Conservation (phyloP, 352 stramenopile species). For the Pythium angustatum region DNA sequence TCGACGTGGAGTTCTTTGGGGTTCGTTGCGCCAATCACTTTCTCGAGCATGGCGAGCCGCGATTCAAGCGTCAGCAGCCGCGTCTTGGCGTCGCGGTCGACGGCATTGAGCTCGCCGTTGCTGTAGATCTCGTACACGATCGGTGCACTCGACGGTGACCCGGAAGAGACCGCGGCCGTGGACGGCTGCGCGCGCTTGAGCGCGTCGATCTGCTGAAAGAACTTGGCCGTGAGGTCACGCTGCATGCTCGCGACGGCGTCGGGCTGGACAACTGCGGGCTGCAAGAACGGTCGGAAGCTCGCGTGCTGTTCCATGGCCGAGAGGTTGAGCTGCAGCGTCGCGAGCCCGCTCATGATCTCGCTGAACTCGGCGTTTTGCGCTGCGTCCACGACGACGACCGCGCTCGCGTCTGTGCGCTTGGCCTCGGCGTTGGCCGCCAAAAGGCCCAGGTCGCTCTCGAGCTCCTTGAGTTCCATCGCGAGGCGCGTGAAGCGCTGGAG, state of each 20-base stretch:
- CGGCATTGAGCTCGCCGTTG: constrained; percentile 68
- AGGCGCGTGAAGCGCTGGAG: constrained; percentile 71
- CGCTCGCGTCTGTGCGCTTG: constrained; percentile 34
- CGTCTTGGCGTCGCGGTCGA: constrained; percentile 66
- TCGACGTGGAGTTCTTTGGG: constrained; percentile 53
- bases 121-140: constrained; percentile 85
- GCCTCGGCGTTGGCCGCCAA: constrained; percentile 41
- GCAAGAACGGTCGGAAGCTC: constrained; percentile 59
- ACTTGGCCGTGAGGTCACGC: constrained; percentile 66
- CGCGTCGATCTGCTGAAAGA: constrained; percentile 68
- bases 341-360: constrained; percentile 65
- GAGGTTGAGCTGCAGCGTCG: constrained; percentile 63
- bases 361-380: constrained; percentile 64
- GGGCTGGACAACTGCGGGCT: constrained; percentile 25
- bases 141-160: constrained; percentile 24
- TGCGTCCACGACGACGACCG: constrained; percentile 56
- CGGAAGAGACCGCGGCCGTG: constrained; percentile 26
- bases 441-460: constrained; percentile 62
- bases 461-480: constrained; percentile 67
- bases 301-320: constrained; percentile 57
- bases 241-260: constrained; percentile 59
- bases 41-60: constrained; percentile 60
- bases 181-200: constrained; percentile 41
- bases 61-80: constrained; percentile 60
- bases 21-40: constrained; percentile 54